These are phyloP conservation scores for Pulveroboletus sp. DNA, from an alignment of 768 basidiomycete species.

Conservation along the genomic window DNA sequence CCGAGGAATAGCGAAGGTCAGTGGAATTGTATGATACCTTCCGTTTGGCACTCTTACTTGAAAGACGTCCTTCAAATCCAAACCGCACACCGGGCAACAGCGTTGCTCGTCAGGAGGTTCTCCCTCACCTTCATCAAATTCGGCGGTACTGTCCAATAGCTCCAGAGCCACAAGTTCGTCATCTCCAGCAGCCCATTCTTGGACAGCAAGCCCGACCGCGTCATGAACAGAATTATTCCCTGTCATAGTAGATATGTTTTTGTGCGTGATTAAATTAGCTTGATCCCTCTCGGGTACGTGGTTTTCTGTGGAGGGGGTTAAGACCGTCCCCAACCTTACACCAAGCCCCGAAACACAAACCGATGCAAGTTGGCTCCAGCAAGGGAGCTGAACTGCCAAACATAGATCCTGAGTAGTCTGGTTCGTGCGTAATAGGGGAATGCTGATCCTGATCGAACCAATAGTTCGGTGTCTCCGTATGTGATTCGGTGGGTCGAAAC, in stretches of 20 bases:
- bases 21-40: neutral
- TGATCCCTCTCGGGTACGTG: neutral
- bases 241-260: neutral
- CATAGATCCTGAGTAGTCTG: constrained; percentile 2
- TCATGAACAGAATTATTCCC: neutral
- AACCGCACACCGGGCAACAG: constrained; percentile 27
- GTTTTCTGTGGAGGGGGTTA: constrained; percentile 2
- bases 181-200: constrained; percentile 70
- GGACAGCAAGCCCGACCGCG: constrained; percentile 27
- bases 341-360: constrained; percentile 13
- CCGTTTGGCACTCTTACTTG: constrained; percentile 27
- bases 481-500: constrained; percentile 6
- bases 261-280: neutral
- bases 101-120: neutral
- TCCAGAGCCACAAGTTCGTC: constrained; percentile 51
- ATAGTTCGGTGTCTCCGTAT: neutral
- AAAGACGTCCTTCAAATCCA: constrained; percentile 6
- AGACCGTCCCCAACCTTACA: neutral
- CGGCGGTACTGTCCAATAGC: constrained; percentile 18
- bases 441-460: neutral
- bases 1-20: constrained; percentile 3
- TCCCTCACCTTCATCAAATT: constrained; percentile 25
- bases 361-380: neutral
- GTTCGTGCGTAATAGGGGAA: neutral
- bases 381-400: constrained; percentile 21